Evolutionary conservation across 1,284 basidiomycete genomes (phyloP).

Genomic region (Malassezia slooffiae): DNA sequence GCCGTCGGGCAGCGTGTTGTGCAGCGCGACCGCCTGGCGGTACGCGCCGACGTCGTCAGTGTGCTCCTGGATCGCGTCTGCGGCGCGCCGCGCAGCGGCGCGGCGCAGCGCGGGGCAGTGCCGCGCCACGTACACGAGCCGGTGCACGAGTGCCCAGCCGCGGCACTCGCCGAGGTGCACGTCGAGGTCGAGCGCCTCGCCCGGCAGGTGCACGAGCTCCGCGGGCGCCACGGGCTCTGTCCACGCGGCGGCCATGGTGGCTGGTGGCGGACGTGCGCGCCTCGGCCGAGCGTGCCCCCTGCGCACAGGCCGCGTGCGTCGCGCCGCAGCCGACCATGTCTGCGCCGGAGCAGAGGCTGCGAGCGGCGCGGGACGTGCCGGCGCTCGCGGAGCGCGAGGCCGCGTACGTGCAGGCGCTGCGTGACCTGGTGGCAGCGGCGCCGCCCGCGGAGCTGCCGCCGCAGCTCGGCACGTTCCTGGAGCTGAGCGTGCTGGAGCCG

Average conservation of each 20-base stretch:
- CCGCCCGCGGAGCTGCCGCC: not conserved
- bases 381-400: slow-evolving; percentile 3
- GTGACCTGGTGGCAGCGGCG: not conserved
- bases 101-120: not conserved
- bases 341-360: no score
- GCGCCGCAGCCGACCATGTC: not conserved
- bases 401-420: not conserved
- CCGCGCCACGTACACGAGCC: slow-evolving; percentile 3
- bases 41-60: slow-evolving; percentile 12
- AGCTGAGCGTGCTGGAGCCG: not conserved
- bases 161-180: no score
- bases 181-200: no score
- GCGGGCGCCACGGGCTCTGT: not conserved
- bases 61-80: slow-evolving; percentile 1
- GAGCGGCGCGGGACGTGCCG: no score
- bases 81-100: slow-evolving; percentile 1
- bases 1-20: slow-evolving; percentile 11
- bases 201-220: not conserved
- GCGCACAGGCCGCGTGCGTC: not conserved
- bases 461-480: slow-evolving; percentile 2
- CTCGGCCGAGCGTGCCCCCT: slow-evolving; percentile 2
- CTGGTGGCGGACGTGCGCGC: not conserved
- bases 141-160: slow-evolving; percentile 7
- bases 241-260: no score
- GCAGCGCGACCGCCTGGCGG: slow-evolving; percentile 5